Conservation (phyloP, 2,329 filamentous ascomycete genomes). For the Beauveria sp. region DNA sequence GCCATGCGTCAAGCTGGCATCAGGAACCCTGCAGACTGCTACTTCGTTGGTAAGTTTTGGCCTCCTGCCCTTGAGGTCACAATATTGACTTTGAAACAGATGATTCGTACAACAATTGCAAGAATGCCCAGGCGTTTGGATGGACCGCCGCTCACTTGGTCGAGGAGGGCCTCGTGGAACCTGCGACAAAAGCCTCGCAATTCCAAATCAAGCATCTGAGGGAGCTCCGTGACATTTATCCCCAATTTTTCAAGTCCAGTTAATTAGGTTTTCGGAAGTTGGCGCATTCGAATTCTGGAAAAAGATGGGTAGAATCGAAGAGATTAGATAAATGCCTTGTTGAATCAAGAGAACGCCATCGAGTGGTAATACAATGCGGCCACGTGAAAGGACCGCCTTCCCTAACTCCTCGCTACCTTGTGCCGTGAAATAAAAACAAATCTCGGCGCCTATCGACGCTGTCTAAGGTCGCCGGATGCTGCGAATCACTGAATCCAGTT, state of each 20-base stretch:
- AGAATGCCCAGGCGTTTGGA: slow-evolving; percentile 66
- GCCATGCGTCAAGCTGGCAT: slow-evolving; percentile 80
- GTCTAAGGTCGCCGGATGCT: slow-evolving; percentile 51
- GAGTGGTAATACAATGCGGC: not conserved
- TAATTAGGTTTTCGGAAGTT: not conserved
- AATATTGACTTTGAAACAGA: slow-evolving; percentile 43
- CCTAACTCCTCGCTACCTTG: slow-evolving; percentile 23
- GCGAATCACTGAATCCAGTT: slow-evolving; percentile 54
- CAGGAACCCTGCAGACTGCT: slow-evolving; percentile 63
- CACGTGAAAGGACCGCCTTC: not conserved
- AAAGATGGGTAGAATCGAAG: not conserved
- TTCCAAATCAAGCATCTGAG: slow-evolving; percentile 69
- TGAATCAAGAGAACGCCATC: not conserved
- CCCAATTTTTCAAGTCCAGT: slow-evolving; percentile 70
- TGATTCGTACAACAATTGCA: slow-evolving; percentile 79
- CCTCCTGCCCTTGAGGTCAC: not conserved
- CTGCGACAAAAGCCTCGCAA: slow-evolving; percentile 57
- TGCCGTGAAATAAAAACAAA: slow-evolving; percentile 12
- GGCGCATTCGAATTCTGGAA: not conserved
- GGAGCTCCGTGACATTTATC: slow-evolving; percentile 69
- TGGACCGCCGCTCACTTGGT: slow-evolving; percentile 85
- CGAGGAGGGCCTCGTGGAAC: slow-evolving; percentile 62
- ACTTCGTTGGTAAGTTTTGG: slow-evolving; percentile 71
- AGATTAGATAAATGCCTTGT: not conserved
- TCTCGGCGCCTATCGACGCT: not conserved